Evolutionary conservation across 208 protist genomes (phyloP).

Genomic region (Crithidia bombi): DNA sequence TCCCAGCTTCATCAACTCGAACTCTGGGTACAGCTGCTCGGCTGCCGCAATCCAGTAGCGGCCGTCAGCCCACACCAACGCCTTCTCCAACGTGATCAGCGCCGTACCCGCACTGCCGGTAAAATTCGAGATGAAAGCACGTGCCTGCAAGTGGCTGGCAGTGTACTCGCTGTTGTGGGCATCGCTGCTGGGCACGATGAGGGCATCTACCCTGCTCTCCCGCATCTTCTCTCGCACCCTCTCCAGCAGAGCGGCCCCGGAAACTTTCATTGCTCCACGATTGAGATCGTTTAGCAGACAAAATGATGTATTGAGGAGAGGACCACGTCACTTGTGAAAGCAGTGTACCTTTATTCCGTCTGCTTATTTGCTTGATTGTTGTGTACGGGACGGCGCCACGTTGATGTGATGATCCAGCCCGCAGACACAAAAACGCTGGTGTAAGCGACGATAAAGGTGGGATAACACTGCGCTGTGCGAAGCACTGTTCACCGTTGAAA

Average conservation of each 20-base stretch:
- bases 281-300: too few relatives aligned
- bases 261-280: conserved; percentile 45
- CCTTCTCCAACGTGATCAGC: conserved; percentile 74
- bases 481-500: too few relatives aligned
- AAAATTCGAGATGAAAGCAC: conserved; percentile 95
- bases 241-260: conserved; percentile 48
- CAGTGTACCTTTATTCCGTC: too few relatives aligned
- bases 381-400: too few relatives aligned
- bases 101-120: conserved; percentile 93
- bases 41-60: conserved; percentile 96
- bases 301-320: too few relatives aligned
- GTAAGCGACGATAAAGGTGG: too few relatives aligned
- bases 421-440: too few relatives aligned
- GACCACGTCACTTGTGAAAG: too few relatives aligned
- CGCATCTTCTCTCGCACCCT: conserved; percentile 84
- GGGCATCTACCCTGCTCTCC: conserved; percentile 60
- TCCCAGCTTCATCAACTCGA: conserved; percentile 87
- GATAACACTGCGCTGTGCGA: too few relatives aligned
- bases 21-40: conserved; percentile 81
- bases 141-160: conserved; percentile 82
- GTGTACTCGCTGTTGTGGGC: conserved; percentile 97
- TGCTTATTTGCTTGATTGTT: too few relatives aligned
- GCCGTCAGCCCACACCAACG: conserved; percentile 97
- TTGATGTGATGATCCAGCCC: too few relatives aligned
- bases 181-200: conserved; percentile 93